phyloP scores from a whole-genome alignment of 768 basidiomycete species.

The Tephrocybe sp. region DNA sequence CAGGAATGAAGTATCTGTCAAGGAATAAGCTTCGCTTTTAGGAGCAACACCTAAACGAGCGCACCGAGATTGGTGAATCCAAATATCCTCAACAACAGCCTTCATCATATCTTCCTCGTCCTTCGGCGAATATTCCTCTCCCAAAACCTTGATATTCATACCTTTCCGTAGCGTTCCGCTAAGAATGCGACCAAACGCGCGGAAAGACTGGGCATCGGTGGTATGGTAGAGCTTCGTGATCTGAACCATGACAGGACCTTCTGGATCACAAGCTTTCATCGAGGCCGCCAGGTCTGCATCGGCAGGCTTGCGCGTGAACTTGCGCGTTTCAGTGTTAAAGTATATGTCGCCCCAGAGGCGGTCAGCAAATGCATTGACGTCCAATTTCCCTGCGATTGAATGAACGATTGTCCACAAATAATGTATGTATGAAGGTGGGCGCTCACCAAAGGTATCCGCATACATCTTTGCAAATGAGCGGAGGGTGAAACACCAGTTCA shows the following conservation, averaged over 20 bases:
- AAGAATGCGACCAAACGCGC: conserved; percentile 92
- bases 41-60: conserved; percentile 16
- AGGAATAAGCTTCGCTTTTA: conserved; percentile 7
- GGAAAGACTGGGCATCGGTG: conserved; percentile 93
- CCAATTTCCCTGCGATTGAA: conserved; percentile 56
- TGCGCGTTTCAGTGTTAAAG: conserved; percentile 79
- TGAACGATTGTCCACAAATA: conserved; percentile 1
- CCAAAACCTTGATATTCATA: conserved; percentile 88
- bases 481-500: conserved; percentile 97
- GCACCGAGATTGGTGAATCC: conserved; percentile 89
- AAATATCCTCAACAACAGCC: conserved; percentile 78
- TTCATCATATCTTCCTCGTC: conserved; percentile 98
- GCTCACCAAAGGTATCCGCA: conserved; percentile 82
- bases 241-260: conserved; percentile 91
- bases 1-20: conserved; percentile 82
- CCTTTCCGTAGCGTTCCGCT: conserved; percentile 88
- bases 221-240: conserved; percentile 95
- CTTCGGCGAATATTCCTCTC: conserved; percentile 97
- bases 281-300: conserved; percentile 76
- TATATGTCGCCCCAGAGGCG: conserved; percentile 99
- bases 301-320: conserved; percentile 82
- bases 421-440: not conserved
- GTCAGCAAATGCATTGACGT: conserved; percentile 82
- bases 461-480: conserved; percentile 96
- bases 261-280: conserved; percentile 81